These are phyloP conservation scores for Casuarina glauca DNA, from an alignment of 306 rosid species.

Conservation along the genomic window DNA sequence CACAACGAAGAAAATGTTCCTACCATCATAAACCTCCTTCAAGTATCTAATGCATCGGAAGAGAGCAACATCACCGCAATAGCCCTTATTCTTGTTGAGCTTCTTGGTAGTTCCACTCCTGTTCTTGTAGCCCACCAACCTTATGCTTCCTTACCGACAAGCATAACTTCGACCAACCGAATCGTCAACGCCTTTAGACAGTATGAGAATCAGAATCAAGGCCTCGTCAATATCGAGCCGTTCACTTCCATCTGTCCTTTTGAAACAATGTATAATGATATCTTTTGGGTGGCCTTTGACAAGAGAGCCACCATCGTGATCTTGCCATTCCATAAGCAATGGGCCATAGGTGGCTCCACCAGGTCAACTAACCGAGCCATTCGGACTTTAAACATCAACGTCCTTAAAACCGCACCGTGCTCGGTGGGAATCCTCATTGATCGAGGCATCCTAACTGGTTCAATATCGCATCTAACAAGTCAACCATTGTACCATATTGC, in stretches of 20 bases:
- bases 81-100: conserved; percentile 55
- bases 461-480: conserved; percentile 23
- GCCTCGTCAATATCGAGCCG: conserved; percentile 34
- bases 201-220: conserved; percentile 39
- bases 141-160: background rate
- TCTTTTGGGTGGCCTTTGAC: conserved; percentile 42
- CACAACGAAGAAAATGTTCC: conserved; percentile 43
- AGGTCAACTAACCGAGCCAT: conserved; percentile 31
- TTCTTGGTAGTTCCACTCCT: conserved; percentile 50
- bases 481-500: conserved; percentile 37
- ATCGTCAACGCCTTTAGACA: conserved; percentile 54
- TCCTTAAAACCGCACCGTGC: conserved; percentile 60
- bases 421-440: conserved; percentile 70
- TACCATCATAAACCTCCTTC: conserved; percentile 51
- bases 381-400: conserved; percentile 39
- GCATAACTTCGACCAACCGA: conserved; percentile 23
- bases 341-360: conserved; percentile 60
- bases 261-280: conserved; percentile 41
- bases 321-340: conserved; percentile 63
- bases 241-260: conserved; percentile 55
- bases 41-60: conserved; percentile 56
- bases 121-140: conserved; percentile 53
- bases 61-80: conserved; percentile 45
- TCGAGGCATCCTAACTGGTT: conserved; percentile 38
- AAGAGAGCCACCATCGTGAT: conserved; percentile 43